A percentile compares a stretch with the other conserved stretches of the same genome.
Conservation (phyloP, 2,329 filamentous ascomycete genomes). For the Botrytis galanthina region DNA sequence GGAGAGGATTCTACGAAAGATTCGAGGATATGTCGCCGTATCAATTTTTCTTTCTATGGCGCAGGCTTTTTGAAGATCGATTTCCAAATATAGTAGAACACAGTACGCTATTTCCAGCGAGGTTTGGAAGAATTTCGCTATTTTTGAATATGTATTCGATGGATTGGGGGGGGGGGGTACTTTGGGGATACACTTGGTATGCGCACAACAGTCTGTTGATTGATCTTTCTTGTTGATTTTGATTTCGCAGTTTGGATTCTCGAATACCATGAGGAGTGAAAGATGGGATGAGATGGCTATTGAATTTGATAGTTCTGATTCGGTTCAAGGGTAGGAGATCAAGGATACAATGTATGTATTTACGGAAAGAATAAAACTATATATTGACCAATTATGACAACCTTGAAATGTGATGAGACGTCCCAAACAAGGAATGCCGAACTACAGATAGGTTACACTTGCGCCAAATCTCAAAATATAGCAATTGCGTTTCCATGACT, state of each 20-base stretch:
- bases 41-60: no score
- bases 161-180: no score
- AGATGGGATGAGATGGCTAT: neutral
- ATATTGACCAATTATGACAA: neutral
- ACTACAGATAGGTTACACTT: neutral
- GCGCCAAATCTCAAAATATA: constrained; percentile 35
- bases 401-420: neutral
- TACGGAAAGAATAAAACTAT: neutral
- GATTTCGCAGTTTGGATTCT: neutral
- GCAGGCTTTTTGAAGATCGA: no score
- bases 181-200: neutral
- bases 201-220: neutral
- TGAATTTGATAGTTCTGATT: neutral
- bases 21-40: no score
- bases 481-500: constrained; percentile 51
- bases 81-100: no score
- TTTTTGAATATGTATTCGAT: no score
- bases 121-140: no score
- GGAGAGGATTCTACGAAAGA: no score
- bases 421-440: neutral
- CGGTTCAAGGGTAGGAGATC: neutral
- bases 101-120: no score
- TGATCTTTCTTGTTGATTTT: neutral
- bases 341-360: neutral
- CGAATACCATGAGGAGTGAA: neutral